These are phyloP conservation scores for Ogataea trehalophila DNA, from an alignment of 805 yeast species.

Conservation along the genomic window DNA sequence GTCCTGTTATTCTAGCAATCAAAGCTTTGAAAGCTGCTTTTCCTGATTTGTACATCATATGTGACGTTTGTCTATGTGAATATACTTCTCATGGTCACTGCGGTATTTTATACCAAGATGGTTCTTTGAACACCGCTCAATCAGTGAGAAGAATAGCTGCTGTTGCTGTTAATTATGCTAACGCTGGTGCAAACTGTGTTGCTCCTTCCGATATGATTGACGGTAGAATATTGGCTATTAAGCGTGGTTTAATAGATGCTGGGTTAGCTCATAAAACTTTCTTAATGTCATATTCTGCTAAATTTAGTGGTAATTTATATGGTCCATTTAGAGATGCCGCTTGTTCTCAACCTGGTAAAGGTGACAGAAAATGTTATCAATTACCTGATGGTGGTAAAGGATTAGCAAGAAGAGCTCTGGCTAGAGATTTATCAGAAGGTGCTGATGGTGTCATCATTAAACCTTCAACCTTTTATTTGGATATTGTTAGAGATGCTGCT, in stretches of 20 bases:
- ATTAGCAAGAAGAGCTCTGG: conserved; percentile 84
- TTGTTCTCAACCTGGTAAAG: conserved; percentile 80
- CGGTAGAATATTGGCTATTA: conserved; percentile 87
- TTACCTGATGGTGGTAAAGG: conserved; percentile 92
- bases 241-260: conserved; percentile 73
- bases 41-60: conserved; percentile 82
- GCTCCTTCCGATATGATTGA: conserved; percentile 99
- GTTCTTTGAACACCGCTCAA: conserved; percentile 67
- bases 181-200: conserved; percentile 92
- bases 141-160: conserved; percentile 84
- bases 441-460: conserved; percentile 94
- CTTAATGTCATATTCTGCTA: conserved; percentile 92
- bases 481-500: conserved; percentile 83
- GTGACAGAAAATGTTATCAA: conserved; percentile 91
- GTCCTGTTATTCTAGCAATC: conserved; percentile 85
- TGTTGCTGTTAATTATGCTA: conserved; percentile 92
- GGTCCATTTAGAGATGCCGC: conserved; percentile 99
- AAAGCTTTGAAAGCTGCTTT: conserved; percentile 57
- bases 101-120: conserved; percentile 85
- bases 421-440: conserved; percentile 85
- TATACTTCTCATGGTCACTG: conserved; percentile 98
- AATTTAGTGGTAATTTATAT: conserved; percentile 83
- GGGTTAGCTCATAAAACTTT: conserved; percentile 82
- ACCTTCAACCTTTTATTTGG: conserved; percentile 93
- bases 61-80: conserved; percentile 96